Evolutionary conservation across 2,329 filamentous ascomycete species (phyloP), one percentile per base, ranked within the genome.

Genomic region (Mycosphaerella arachidis): DNA sequence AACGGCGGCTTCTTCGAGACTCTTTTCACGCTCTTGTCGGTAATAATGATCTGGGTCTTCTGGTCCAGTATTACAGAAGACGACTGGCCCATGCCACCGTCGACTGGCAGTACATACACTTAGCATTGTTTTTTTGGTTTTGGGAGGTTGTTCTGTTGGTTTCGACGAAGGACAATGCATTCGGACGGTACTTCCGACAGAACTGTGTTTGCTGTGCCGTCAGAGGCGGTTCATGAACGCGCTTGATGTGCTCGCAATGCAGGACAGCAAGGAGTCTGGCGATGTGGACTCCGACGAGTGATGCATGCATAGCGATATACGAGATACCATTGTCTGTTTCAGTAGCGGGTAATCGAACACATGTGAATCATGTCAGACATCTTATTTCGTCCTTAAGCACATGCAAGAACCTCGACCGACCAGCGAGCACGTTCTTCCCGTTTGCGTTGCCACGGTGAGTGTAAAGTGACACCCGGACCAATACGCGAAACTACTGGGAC

Each of bases 61-160:
- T 99, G 94, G 94, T 96, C 92, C 51, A 97, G 92, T 78, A 99
- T 99, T 70, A 99, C 94, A 16, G 94, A 99, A 77, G 94, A 99
- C 71, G 93, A 97, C 79, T 99, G 94, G 94, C 91, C 92, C 2
- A 81, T 84, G 74, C 79, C 82, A 18, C 71, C 72, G 7, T 68
- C 71, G 33, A 73, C 73, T 3, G 71, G 72, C 7, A 76, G 73
- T 63, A 71, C 73, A 31, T 78, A 78, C 66, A 73, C 73, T 27
- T 71, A 62, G 59, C 27, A 20, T 58, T 61, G 59, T 53, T 27
- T 48, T 53, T 24, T 24, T 24, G 12, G 29, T 13, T 54, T 53
- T 30, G 55, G 55, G 55, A 51, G 37, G 48, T 16, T 57, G 24
- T 56, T 51, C 45, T 16, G 35, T 50, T 51, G 29, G 29, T 51